Conservation (phyloP, 73 alveolate species). For the Symbiodinium pilosum region DNA sequence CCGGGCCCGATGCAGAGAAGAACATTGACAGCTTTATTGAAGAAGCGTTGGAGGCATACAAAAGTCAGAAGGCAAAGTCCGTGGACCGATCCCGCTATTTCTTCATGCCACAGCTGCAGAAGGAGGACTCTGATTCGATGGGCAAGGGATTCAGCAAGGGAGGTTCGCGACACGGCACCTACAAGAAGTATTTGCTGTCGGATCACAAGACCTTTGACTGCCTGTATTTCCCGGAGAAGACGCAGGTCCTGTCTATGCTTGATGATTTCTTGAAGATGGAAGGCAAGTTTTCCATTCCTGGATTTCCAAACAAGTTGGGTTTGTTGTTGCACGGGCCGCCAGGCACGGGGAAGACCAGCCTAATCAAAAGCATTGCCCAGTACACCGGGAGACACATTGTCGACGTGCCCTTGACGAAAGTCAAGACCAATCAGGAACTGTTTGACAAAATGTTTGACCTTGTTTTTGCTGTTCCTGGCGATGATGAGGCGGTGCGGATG, state of each 20-base stretch:
- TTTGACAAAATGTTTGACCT: conserved; percentile 89
- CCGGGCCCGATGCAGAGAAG: not conserved
- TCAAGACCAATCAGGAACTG: conserved; percentile 92
- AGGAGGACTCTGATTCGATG: not conserved
- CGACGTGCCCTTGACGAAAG: conserved; percentile 45
- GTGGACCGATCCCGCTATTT: not conserved
- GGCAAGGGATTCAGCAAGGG: not conserved
- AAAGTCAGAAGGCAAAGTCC: not conserved
- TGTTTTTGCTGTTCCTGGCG: conserved; percentile 21
- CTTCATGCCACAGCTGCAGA: conserved; percentile 21
- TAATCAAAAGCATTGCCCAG: conserved; percentile 32
- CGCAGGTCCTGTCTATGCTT: conserved; percentile 52
- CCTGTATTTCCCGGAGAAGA: conserved; percentile 87
- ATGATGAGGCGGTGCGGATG: conserved; percentile 84
- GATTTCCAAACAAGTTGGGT: conserved; percentile 90
- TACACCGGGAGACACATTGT: conserved; percentile 70
- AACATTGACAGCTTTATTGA: conserved; percentile 30
- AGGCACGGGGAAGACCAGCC: conserved; percentile 87
- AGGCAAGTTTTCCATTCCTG: not conserved
- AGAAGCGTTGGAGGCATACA: conserved; percentile 43
- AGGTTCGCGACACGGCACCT: not conserved
- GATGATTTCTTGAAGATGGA: conserved; percentile 65
- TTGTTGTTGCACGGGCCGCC: conserved; percentile 87
- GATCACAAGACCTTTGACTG: conserved; percentile 79
- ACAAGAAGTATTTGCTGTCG: conserved; percentile 54